These are phyloP conservation scores for Blastobotrys illinoisensis DNA, from an alignment of 1,139 yeast species.

Conservation along the genomic window DNA sequence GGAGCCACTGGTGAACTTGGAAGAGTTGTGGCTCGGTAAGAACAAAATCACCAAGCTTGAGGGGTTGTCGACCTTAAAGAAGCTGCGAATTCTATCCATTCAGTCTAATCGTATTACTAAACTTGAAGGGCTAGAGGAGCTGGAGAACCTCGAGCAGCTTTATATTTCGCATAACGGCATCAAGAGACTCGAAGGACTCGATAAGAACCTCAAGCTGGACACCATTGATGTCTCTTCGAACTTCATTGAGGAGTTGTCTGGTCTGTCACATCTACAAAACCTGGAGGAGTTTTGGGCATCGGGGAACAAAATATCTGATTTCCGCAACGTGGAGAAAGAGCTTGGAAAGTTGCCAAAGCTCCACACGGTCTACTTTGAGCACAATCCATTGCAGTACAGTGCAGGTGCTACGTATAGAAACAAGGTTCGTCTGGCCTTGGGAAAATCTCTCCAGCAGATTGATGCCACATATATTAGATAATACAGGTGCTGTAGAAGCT, in stretches of 20 bases:
- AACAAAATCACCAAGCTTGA: conserved; percentile 66
- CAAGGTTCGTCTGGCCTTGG: conserved; percentile 67
- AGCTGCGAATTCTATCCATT: conserved; percentile 72
- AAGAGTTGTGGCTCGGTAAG: conserved; percentile 90
- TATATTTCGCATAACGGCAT: conserved; percentile 87
- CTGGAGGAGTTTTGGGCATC: conserved; percentile 95
- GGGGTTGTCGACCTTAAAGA: conserved; percentile 55
- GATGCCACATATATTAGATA: conserved; percentile 67
- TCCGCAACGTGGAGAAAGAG: conserved; percentile 62
- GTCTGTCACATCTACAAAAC: conserved; percentile 56
- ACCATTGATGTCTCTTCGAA: conserved; percentile 83
- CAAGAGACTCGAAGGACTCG: conserved; percentile 69
- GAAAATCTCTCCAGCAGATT: conserved; percentile 72
- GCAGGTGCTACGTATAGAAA: conserved; percentile 81
- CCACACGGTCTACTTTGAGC: conserved; percentile 91
- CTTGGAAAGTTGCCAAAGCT: conserved; percentile 58
- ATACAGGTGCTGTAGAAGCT: too few relatives aligned
- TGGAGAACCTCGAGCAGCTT: conserved; percentile 72
- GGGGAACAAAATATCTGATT: conserved; percentile 60
- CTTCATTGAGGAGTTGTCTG: conserved; percentile 53
- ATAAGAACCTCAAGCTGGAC: conserved; percentile 58
- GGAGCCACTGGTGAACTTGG: conserved; percentile 47
- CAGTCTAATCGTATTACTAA: conserved; percentile 80
- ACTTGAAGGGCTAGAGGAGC: conserved; percentile 73
- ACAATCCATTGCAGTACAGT: conserved; percentile 77